Evolutionary conservation across 2,329 filamentous ascomycete genomes (phyloP), one percentile per base, ranked within the genome.

Genomic region (Metarhizium rileyi): DNA sequence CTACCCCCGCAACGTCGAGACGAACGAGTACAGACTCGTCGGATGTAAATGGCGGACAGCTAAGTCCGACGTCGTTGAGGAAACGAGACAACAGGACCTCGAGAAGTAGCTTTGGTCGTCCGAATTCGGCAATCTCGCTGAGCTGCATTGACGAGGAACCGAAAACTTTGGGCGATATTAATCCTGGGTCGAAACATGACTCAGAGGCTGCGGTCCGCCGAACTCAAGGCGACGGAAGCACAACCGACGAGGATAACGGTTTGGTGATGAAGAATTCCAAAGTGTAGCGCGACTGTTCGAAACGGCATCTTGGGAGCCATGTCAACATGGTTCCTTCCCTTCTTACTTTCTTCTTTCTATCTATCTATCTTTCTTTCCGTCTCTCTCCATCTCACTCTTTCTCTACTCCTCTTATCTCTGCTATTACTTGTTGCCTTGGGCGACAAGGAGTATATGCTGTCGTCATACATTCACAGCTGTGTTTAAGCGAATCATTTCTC

Each of bases 81-180:
- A 66, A 48, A 55, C 62, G 55, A 51, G 66, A 65, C 42, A 60
- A 59, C 23, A 61, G 65, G 33, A 50, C 56, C 25, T 68, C 67
- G 5, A 58, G 63, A 27, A 58, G 63, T 47, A 64, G 65, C 38
- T 57, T 63, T 36, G 59, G 57, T n/a, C 66, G 67, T 23, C 63
- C 62, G n/a, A 62, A 60, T 50, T 67, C 69, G 22, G 59, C 61
- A n/a, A 58, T 63, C 4, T 74, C 73, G 3, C 63, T 77, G 5
- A 66, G 70, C 7, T 68, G 72, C 16, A 76, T 76, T 46, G 67
- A 68, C 2, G 73, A 76, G 55, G 70, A 70, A 44, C 63, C 68
- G 6, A 68, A 63, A 48, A 56, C 60, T 23, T 52, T 36, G n/a
- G 51, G 47, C 27, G 41, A 46, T 30, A 30, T 38, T 27, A 16